phyloP scores from a whole-genome alignment of 31 red algal genomes.

The Odonthalia washingtoniensis region DNA sequence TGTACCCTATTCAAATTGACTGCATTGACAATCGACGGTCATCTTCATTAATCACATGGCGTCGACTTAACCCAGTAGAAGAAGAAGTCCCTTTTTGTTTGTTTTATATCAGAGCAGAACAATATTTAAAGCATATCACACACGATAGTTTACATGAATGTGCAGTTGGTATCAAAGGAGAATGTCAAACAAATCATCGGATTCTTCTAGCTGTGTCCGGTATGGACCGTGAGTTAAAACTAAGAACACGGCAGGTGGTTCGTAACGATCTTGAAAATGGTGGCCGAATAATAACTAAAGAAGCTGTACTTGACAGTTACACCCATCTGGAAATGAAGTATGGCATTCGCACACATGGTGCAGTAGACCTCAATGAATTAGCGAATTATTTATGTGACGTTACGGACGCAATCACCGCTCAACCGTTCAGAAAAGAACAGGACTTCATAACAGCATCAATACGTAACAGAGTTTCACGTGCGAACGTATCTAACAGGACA shows the following conservation, averaged over 20 bases:
- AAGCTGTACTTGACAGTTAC: constrained; percentile 45
- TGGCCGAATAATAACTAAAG: not conserved
- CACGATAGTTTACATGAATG: constrained; percentile 1
- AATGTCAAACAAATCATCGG: not conserved
- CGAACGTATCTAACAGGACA: not conserved
- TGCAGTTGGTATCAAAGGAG: not conserved
- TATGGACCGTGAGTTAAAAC: constrained; percentile 28
- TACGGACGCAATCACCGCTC: constrained; percentile 53
- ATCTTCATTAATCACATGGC: constrained; percentile 26
- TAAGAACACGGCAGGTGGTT: not conserved
- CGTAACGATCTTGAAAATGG: not conserved
- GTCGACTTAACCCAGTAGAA: not conserved
- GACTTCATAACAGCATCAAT: not conserved
- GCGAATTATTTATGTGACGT: constrained; percentile 44
- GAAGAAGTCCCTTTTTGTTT: constrained; percentile 3
- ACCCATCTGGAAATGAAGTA: constrained; percentile 46
- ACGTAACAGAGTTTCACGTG: not conserved
- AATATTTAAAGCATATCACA: constrained; percentile 32
- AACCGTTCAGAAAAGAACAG: not conserved
- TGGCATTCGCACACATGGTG: constrained; percentile 57
- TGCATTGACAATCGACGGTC: not conserved
- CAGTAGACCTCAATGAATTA: constrained; percentile 12
- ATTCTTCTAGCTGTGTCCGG: constrained; percentile 18
- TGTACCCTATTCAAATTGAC: not conserved
- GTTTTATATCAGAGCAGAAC: constrained; percentile 11